Percentiles rank a stretch among this genome's conserved stretches.
Conservation (phyloP, 768 basidiomycete species). For the Hirschioporus abietinus region DNA sequence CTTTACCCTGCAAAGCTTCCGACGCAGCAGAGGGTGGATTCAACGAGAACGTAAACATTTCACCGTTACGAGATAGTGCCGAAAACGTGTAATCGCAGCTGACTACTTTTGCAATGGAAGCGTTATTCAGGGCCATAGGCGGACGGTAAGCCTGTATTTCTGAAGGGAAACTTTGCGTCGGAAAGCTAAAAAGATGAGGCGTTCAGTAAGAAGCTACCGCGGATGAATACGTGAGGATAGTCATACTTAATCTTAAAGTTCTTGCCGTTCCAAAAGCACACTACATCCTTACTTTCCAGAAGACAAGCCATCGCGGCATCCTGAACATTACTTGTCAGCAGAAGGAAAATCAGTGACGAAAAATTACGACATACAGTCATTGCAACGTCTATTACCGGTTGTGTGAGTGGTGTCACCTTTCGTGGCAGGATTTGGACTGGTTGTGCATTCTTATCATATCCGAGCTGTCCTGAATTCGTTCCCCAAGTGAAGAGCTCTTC, state of each 20-base stretch:
- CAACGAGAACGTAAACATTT: constrained; percentile 78
- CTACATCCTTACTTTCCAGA: constrained; percentile 71
- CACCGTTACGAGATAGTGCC: constrained; percentile 80
- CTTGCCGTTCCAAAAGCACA: constrained; percentile 76
- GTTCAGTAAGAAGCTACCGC: constrained; percentile 6
- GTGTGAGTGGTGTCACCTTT: constrained; percentile 71
- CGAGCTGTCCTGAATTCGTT: constrained; percentile 88
- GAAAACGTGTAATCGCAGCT: constrained; percentile 78
- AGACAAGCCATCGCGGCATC: constrained; percentile 83
- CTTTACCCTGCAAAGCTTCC: constrained; percentile 10
- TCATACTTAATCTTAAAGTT: constrained; percentile 69
- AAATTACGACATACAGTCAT: constrained; percentile 52
- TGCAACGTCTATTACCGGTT: constrained; percentile 65
- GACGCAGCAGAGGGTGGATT: constrained; percentile 25
- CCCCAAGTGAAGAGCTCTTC: constrained; percentile 84
- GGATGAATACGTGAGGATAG: constrained; percentile 4
- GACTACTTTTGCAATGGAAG: constrained; percentile 74
- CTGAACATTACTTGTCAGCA: constrained; percentile 28
- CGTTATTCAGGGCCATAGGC: constrained; percentile 64
- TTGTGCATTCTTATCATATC: constrained; percentile 41
- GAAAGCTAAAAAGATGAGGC: constrained; percentile 47
- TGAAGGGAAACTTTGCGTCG: constrained; percentile 67
- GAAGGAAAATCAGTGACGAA: background rate
- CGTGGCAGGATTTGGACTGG: constrained; percentile 74
- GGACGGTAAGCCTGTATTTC: constrained; percentile 78